These are phyloP conservation scores for Eleusine indica DNA, from an alignment of 176 grass and related monocot genomes.

Conservation along the genomic window DNA sequence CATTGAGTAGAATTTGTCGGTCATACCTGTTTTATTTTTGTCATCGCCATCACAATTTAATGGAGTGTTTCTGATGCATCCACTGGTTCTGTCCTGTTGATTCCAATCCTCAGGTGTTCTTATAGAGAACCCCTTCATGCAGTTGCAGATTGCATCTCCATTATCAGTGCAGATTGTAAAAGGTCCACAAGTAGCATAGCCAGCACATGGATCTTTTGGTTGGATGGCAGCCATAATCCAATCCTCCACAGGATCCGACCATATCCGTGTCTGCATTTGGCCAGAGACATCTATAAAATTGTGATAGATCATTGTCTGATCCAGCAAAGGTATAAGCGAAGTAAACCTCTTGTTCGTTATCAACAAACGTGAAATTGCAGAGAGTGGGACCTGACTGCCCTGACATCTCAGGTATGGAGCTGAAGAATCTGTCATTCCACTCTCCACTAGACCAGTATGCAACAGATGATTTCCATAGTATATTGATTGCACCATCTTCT, in stretches of 20 bases:
- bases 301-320: neutral
- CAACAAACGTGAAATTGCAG: slow-evolving; percentile 24
- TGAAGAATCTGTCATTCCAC: slow-evolving; percentile 58
- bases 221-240: slow-evolving; percentile 26
- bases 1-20: slow-evolving; percentile 16
- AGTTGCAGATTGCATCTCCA: slow-evolving; percentile 27
- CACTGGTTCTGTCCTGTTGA: slow-evolving; percentile 36
- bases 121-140: slow-evolving; percentile 51
- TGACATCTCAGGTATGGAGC: slow-evolving; percentile 39
- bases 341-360: slow-evolving; percentile 20
- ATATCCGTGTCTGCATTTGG: neutral
- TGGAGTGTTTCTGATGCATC: slow-evolving; percentile 47
- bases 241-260: slow-evolving; percentile 10
- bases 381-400: neutral
- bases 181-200: slow-evolving; percentile 57
- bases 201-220: slow-evolving; percentile 41
- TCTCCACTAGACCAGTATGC: slow-evolving; percentile 39
- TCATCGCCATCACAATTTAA: slow-evolving; percentile 33
- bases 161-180: slow-evolving; percentile 47
- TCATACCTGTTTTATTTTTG: slow-evolving; percentile 13
- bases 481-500: neutral
- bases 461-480: slow-evolving; percentile 16
- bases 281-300: slow-evolving; percentile 35
- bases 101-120: slow-evolving; percentile 29
- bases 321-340: neutral